These are phyloP conservation scores for Yamadazyma spencermartinsiae DNA, from an alignment of 1,139 yeast species.

Conservation along the genomic window DNA sequence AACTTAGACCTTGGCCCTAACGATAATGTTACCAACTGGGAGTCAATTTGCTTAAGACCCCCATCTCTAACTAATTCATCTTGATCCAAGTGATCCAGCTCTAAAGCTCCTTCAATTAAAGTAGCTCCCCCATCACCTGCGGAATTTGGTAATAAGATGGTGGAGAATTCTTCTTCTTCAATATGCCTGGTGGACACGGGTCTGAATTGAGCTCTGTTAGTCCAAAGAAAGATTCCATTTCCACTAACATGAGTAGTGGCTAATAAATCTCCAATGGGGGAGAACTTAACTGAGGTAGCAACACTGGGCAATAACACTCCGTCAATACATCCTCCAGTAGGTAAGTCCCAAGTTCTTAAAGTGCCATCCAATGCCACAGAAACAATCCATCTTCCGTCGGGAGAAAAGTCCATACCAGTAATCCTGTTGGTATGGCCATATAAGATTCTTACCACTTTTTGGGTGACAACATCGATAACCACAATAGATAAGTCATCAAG, in stretches of 20 bases:
- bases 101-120: slow-evolving; percentile 75
- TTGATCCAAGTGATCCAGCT: slow-evolving; percentile 25
- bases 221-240: slow-evolving; percentile 91
- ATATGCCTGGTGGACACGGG: slow-evolving; percentile 74
- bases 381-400: slow-evolving; percentile 95
- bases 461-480: slow-evolving; percentile 79
- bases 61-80: slow-evolving; percentile 17
- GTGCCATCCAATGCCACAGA: slow-evolving; percentile 85
- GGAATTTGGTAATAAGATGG: slow-evolving; percentile 66
- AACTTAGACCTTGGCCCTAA: slow-evolving; percentile 76
- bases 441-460: slow-evolving; percentile 78
- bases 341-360: slow-evolving; percentile 95
- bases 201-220: slow-evolving; percentile 82
- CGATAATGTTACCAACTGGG: slow-evolving; percentile 69
- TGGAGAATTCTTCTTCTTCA: slow-evolving; percentile 69
- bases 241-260: slow-evolving; percentile 94
- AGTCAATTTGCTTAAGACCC: slow-evolving; percentile 59
- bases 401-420: slow-evolving; percentile 86
- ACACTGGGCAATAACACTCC: slow-evolving; percentile 79
- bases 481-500: slow-evolving; percentile 85
- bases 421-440: slow-evolving; percentile 91
- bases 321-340: slow-evolving; percentile 96
- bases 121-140: slow-evolving; percentile 81
- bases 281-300: slow-evolving; percentile 76
- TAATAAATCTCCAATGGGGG: slow-evolving; percentile 86